Conservation (phyloP, 1,139 yeast species). For the Lodderomyces margitis region DNA sequence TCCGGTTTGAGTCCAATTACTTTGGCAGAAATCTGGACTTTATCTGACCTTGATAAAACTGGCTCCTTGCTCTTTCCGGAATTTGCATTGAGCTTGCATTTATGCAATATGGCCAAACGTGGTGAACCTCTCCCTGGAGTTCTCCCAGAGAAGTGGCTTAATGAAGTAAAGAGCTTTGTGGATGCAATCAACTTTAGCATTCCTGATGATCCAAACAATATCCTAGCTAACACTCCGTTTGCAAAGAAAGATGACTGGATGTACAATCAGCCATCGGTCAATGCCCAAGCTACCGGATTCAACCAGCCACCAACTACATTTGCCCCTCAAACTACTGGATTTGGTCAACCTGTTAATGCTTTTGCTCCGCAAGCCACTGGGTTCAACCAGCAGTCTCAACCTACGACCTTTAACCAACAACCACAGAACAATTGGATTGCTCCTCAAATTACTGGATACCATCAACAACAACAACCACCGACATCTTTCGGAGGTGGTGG, state of each 20-base stretch:
- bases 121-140: constrained; percentile 75
- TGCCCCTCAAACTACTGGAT: constrained; percentile 19
- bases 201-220: constrained; percentile 54
- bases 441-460: constrained; percentile 17
- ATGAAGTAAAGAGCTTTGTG: constrained; percentile 84
- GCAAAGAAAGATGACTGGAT: constrained; percentile 22
- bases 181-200: constrained; percentile 83
- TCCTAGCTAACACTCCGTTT: constrained; percentile 49
- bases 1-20: constrained; percentile 76
- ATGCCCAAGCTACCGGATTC: constrained; percentile 18
- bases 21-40: constrained; percentile 85
- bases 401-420: constrained; percentile 14
- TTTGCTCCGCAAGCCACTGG: constrained; percentile 21
- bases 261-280: constrained; percentile 18
- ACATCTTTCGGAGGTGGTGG: constrained; percentile 43
- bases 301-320: constrained; percentile 12
- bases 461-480: constrained; percentile 15
- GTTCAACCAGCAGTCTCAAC: constrained; percentile 13
- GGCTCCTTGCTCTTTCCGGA: constrained; percentile 90
- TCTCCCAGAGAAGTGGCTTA: constrained; percentile 69
- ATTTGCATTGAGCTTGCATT: constrained; percentile 87
- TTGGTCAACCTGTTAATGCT: constrained; percentile 26
- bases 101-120: constrained; percentile 74
- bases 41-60: constrained; percentile 83
- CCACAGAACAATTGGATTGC: constrained; percentile 23